Evolutionary conservation across 2,329 filamentous ascomycete species (phyloP), one percentile per base, ranked within the genome.

Genomic region (Penicillium sp.): DNA sequence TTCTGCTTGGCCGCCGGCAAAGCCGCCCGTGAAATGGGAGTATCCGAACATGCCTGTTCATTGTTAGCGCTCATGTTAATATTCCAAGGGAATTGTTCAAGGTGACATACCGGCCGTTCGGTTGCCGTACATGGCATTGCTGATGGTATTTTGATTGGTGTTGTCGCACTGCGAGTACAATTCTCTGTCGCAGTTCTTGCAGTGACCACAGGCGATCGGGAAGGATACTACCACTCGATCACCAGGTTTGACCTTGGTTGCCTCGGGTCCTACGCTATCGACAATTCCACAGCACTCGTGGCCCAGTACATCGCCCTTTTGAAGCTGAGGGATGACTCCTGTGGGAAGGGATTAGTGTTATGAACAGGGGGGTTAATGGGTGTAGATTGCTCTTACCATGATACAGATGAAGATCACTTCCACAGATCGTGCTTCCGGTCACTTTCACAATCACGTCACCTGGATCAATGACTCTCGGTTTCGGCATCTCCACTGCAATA

Each of bases 181-280:
- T 76, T 92, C 92, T 78, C 91, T 85, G 67, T 89, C 84, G 81
- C 92, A 96, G 76, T 88, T 93, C 77, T 86, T 89, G 80, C 93
- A 96, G 40, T 76, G 58, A 0, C 81, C 81, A 65, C 82, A 79
- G 9, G 92, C 91, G 72, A 96, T 95, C 76, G 95, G 92, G 81
- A 96, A 96, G 10, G 88, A 91, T 0, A 90, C 92, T 1, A 96
- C 92, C 22, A 95, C 93, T 33, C 92, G 82, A 67, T 88, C 84
- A 15, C 89, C 89, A 8, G 81, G 76, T 62, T 86, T 77, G 53
- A 89, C 75, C 3, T 83, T 84, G 54, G 76, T 85, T 3, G 87
- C 82, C 0, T 65, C 81, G 0, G 85, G 74, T 0, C 89, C 89
- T 1, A 89, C 79, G 53, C 83, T 78, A 37, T 84, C 82, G 3